Conservation (phyloP, 2,329 filamentous ascomycete species). For the Ambrosiella beaveri region DNA sequence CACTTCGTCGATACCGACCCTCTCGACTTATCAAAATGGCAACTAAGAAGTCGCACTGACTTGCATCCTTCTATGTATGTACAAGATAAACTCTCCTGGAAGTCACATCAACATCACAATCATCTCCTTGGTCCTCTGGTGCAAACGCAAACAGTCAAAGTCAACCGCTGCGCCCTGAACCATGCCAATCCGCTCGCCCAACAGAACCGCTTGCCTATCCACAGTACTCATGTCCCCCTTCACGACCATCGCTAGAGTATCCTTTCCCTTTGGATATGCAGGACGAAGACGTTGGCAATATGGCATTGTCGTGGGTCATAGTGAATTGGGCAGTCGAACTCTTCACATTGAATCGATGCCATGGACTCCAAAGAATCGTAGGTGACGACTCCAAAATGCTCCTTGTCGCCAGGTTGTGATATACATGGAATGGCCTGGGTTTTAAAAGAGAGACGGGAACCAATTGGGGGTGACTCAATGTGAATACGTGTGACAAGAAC, state of each 20-base stretch:
- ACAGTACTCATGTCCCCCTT: neutral
- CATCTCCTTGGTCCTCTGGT: neutral
- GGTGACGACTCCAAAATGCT: no score
- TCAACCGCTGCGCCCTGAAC: neutral
- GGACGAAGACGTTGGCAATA: neutral
- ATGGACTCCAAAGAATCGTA: no score
- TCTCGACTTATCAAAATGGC: no score
- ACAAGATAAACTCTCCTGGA: no score
- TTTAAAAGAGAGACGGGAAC: no score
- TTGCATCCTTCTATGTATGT: no score
- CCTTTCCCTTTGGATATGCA: neutral
- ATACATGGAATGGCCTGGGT: no score
- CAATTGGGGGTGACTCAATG: neutral
- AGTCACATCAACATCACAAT: neutral
- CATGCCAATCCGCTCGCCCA: slow-evolving; percentile 1
- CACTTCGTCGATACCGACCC: no score
- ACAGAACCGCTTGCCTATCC: neutral
- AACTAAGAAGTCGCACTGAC: no score
- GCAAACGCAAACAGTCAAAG: neutral
- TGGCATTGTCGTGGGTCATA: neutral
- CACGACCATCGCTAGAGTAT: neutral
- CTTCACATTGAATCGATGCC: no score
- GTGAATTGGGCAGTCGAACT: neutral
- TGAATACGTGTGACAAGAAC: neutral
- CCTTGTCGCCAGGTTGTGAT: no score